These are phyloP conservation scores for Fusarium miscanthi DNA, from an alignment of 2,329 filamentous ascomycete species.

Conservation along the genomic window DNA sequence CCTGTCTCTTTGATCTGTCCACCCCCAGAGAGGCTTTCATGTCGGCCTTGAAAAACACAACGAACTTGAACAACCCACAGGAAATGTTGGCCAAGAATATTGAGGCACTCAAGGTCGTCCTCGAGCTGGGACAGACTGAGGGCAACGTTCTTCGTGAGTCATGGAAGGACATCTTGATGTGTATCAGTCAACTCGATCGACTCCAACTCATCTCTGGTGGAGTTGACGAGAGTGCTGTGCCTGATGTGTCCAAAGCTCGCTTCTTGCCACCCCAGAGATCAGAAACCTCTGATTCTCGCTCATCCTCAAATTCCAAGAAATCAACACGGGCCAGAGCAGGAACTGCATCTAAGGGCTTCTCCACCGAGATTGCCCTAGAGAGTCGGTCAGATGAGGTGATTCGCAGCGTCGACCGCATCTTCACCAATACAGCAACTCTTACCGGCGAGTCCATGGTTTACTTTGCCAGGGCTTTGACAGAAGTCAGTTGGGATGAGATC, in stretches of 20 bases:
- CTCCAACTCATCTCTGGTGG: conserved; percentile 95
- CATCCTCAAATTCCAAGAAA: conserved; percentile 71
- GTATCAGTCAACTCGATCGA: conserved; percentile 93
- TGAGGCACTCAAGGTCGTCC: conserved; percentile 88
- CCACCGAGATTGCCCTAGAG: conserved; percentile 86
- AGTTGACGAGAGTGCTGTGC: conserved; percentile 90
- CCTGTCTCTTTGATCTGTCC: conserved; percentile 91
- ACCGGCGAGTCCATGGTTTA: conserved; percentile 95
- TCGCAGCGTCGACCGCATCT: conserved; percentile 93
- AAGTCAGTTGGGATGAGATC: conserved; percentile 99
- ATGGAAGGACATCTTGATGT: conserved; percentile 95
- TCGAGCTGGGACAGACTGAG: conserved; percentile 93
- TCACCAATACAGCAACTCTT: conserved; percentile 93
- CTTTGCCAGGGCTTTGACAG: conserved; percentile 90
- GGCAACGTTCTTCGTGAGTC: conserved; percentile 89
- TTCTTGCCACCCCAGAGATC: conserved; percentile 71
- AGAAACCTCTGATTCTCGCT: conserved; percentile 68
- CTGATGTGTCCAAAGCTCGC: conserved; percentile 88
- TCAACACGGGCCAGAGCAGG: conserved; percentile 62
- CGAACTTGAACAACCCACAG: conserved; percentile 93
- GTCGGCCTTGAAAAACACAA: conserved; percentile 89
- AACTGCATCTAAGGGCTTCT: conserved; percentile 72
- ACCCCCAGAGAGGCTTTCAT: conserved; percentile 97
- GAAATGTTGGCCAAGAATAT: conserved; percentile 98
- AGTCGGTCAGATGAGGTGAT: conserved; percentile 93